Conservation (phyloP, 306 rosid species). For the Macrotyloma uniflorum region DNA sequence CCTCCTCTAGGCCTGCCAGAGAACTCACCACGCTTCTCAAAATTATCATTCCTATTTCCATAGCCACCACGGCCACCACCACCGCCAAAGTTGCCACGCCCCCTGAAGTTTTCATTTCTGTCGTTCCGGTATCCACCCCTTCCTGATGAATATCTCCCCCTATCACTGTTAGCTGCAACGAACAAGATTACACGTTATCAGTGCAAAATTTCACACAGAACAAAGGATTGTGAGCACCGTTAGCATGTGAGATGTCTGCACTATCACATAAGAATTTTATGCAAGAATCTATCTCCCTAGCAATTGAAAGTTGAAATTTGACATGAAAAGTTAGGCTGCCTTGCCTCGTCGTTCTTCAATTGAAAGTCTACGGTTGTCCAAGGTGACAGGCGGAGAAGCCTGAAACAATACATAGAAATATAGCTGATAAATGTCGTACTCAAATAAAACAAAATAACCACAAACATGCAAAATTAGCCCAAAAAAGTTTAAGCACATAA, state of each 20-base stretch:
- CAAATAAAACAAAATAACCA: not conserved
- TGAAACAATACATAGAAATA: conserved; percentile 36
- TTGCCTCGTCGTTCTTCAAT: conserved; percentile 82
- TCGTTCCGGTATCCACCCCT: conserved; percentile 66
- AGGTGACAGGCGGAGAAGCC: conserved; percentile 70
- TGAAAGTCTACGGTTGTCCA: conserved; percentile 53
- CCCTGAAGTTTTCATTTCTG: conserved; percentile 62
- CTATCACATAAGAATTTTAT: too few species aligned
- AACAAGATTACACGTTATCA: not conserved
- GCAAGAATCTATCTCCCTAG: not conserved
- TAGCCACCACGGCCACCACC: conserved; percentile 51
- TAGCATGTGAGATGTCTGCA: not conserved
- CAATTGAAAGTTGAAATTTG: not conserved
- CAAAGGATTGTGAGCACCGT: not conserved
- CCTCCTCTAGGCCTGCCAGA: conserved; percentile 54
- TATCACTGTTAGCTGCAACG: conserved; percentile 68
- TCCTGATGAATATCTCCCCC: conserved; percentile 61
- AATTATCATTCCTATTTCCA: conserved; percentile 51
- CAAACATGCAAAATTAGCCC: not conserved
- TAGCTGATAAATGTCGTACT: not conserved
- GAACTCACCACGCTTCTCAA: conserved; percentile 61
- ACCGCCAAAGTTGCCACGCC: conserved; percentile 65
- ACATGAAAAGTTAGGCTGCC: conserved; percentile 23
- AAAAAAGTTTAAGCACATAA: not conserved
- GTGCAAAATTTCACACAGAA: not conserved